Base-by-base conservation (phyloP, 352 stramenopile species). In the Phytopythium montanum region DNA sequence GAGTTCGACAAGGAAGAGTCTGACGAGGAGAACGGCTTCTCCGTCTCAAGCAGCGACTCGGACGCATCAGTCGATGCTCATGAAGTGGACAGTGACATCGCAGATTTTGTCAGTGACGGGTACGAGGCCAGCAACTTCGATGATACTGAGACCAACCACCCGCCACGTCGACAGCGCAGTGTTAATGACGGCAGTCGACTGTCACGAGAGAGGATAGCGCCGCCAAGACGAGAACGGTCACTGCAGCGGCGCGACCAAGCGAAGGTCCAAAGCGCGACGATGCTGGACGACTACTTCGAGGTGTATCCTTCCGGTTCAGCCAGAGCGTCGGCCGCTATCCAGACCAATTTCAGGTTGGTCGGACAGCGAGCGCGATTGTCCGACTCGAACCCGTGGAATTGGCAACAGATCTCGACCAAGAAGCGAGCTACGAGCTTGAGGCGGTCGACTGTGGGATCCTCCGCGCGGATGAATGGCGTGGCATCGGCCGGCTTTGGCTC, bases 1-100 rank as follows among this genome's bases (percentile, higher is more conserved):
- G 50, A 29, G 31, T 41, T 56, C 28, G 50, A 56, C 29, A 56
- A 56, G 29, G 50, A 56, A 44, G 50, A 42, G 10, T 56, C 50
- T n/a, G 28, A 10, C 9, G 44, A 33, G 18, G 44, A 5, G 21
- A 31, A 21, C 23, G 44, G 31, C 6, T 50, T 31, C 12, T 50
- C 44, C 23, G 44, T 31, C 31, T 31, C 23, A 9, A 50, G 44
- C 4, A 29, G 44, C 44, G 23, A 50, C 7, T 50, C 44, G 12
- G 21, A 50, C 44, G 29, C 44, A 50, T 31, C 23, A 13, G 44
- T 33, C 13, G 23, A 50, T 0, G 23, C 10, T 31, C 44, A 29
- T 2, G 23, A 10, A 3, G 44, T 50, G 44, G 44, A 50, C 44
- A 50, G 31, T 14, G 44, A 50, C 21, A 33, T 50, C 23, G 44